Conservation (phyloP, 2,329 filamentous ascomycete genomes). For the Parafenestella ontariensis region DNA sequence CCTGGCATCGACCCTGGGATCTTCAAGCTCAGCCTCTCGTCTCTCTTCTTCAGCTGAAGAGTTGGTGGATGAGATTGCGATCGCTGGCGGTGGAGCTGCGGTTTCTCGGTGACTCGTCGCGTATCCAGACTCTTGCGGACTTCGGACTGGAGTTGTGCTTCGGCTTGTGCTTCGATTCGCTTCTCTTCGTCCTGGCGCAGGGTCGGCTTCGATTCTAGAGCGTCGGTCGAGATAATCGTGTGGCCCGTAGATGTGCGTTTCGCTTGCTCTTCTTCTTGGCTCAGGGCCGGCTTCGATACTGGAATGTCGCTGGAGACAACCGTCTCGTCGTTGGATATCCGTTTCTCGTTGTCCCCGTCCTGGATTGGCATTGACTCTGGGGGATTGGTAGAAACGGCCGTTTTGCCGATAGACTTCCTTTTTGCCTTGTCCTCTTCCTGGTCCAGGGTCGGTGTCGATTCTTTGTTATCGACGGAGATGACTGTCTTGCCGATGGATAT, state of each 20-base stretch:
- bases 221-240: no score
- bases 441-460: background rate
- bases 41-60: conserved; percentile 34
- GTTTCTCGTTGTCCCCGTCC: no score
- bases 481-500: conserved; percentile 49
- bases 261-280: background rate
- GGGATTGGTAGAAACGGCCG: no score
- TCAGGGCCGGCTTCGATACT: background rate
- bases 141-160: conserved; percentile 44
- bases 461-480: conserved; percentile 22
- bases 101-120: conserved; percentile 11
- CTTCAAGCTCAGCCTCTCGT: conserved; percentile 43
- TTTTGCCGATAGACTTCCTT: no score
- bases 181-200: conserved; percentile 37
- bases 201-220: background rate
- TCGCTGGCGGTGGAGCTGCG: conserved; percentile 26
- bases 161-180: conserved; percentile 44
- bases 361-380: background rate
- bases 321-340: no score
- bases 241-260: no score
- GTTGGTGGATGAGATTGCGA: conserved; percentile 35
- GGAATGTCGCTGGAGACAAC: no score
- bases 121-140: conserved; percentile 15
- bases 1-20: conserved; percentile 40
- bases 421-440: background rate